phyloP scores from a whole-genome alignment of 2,329 filamentous ascomycete genomes.

The Cladosporium sp. region DNA sequence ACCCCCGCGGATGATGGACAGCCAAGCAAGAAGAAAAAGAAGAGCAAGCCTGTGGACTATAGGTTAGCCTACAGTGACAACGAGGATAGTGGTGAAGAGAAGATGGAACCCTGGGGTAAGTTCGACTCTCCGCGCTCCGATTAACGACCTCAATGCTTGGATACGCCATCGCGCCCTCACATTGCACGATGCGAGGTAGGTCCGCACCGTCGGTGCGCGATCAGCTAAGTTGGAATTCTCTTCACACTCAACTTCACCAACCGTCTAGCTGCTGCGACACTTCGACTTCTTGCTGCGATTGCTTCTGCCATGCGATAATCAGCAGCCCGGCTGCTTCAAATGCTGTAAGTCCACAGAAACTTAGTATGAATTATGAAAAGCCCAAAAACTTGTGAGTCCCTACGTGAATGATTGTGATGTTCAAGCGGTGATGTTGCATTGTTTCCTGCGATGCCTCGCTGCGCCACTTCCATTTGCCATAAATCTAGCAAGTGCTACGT shows the following conservation, averaged over 20 bases:
- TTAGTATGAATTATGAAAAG: conserved; percentile 10
- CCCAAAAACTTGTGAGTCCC: conserved; percentile 1
- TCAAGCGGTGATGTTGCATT: no score
- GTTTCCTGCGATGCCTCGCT: no score
- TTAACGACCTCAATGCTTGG: not conserved
- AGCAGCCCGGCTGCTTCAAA: conserved; percentile 6
- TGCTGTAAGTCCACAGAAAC: conserved; percentile 8
- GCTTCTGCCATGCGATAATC: not conserved
- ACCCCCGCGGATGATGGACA: not conserved
- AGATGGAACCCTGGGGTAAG: conserved; percentile 61
- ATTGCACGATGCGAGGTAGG: conserved; percentile 4
- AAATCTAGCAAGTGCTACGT: no score
- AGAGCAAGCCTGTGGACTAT: conserved; percentile 49
- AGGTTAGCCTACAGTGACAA: conserved; percentile 74
- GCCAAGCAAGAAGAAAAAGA: conserved; percentile 14
- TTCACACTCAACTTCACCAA: not conserved
- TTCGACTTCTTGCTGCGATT: not conserved
- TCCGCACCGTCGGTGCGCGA: conserved; percentile 7
- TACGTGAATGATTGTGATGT: not conserved
- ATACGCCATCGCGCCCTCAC: not conserved
- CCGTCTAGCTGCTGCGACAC: no score
- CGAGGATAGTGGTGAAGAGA: conserved; percentile 78
- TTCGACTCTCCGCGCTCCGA: not conserved
- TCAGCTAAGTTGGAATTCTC: conserved; percentile 7
- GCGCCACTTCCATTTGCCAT: no score